Percentiles rank a stretch among this genome's conserved stretches.
phyloP scores from a whole-genome alignment of 1,139 yeast genomes.

The Zygosaccharomyces pseudobailii region DNA sequence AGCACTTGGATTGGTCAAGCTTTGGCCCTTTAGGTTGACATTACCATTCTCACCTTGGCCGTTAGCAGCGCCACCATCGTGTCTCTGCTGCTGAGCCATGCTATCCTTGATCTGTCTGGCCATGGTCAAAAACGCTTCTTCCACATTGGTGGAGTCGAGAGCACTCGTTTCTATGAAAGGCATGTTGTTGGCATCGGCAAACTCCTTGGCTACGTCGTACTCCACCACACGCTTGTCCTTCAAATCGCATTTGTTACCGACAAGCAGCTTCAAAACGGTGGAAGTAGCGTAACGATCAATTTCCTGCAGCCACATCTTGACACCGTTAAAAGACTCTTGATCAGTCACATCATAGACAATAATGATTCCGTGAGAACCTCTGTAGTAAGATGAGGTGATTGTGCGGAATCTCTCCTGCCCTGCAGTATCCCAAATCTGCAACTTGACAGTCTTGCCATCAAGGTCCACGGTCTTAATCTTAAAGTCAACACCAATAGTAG shows the following conservation, averaged over 20 bases:
- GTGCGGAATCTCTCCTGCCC: conserved; percentile 98
- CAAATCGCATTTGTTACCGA: conserved; percentile 95
- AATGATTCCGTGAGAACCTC: conserved; percentile 98
- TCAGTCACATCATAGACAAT: conserved; percentile 98
- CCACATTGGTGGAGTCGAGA: conserved; percentile 90
- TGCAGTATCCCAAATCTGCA: conserved; percentile 99
- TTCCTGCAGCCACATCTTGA: conserved; percentile 98
- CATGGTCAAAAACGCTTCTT: conserved; percentile 98
- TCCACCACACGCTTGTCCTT: conserved; percentile 94
- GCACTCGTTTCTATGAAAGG: conserved; percentile 98
- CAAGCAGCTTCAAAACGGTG: conserved; percentile 91
- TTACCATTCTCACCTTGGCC: conserved; percentile 52
- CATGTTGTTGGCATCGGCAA: conserved; percentile 92
- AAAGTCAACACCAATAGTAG: conserved; percentile 97
- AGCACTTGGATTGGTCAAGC: conserved; percentile 61
- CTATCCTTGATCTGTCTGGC: conserved; percentile 97
- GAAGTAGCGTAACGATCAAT: conserved; percentile 98
- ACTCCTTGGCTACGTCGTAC: conserved; percentile 94
- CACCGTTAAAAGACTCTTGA: conserved; percentile 95
- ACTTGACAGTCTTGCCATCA: conserved; percentile 94
- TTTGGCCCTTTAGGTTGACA: conserved; percentile 86
- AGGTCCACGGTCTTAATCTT: conserved; percentile 95
- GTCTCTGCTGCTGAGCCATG: conserved; percentile 62
- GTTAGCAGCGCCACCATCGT: conserved; percentile 35
- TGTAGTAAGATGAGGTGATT: conserved; percentile 93